Base-by-base conservation (phyloP, 176 grass and related monocot genomes). In the Bromus sterilis region DNA sequence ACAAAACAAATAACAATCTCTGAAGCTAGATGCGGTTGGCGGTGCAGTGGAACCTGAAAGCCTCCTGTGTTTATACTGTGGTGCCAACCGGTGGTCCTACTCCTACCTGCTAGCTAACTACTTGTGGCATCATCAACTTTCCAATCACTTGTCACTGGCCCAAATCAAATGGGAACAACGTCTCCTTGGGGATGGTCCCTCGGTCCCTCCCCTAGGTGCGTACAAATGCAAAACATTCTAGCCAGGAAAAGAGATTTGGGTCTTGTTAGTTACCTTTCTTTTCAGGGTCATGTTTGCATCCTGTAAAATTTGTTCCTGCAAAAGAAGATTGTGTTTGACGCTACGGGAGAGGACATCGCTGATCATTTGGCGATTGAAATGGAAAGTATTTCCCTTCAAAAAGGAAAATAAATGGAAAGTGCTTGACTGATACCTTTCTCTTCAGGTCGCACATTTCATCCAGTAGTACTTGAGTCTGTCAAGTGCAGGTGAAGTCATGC, bases 391-490 rank as follows among this genome's bases (percentile, higher is more conserved):
- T n/a, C n/a, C n/a, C n/a, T n/a, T n/a, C n/a, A n/a, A n/a, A n/a
- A n/a, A n/a, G n/a, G n/a, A n/a, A n/a, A n/a, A n/a, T n/a, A 49
- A 9, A 36, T 12, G 59, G 35, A 21, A 49, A 70, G 32, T 7
- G 24, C 68, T 56, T 16, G 1, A 67, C 7, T 67, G 4, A 11
- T 89, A 97, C 94, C 84, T 76, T 97, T 78, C 78, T 87, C 84
- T 91, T 91, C 57, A 93, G 80, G 74, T 85, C 88, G 35, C 80
- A 85, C 51, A 93, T 85, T 79, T 93, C 82, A 89, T 93, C 89
- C 3, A 85, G 35, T 73, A 93, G 53, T 29, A 91, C 29, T 75
- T 97, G 91, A 78, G 81, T 82, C 91, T 97, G 86, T 70, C 29
- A 81, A 79, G 60, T 69, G 16, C 56, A 63, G 25, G 68, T 62